These are phyloP conservation scores for Monosporozyma yasuniensis DNA, from an alignment of 805 yeast genomes.

Conservation along the genomic window DNA sequence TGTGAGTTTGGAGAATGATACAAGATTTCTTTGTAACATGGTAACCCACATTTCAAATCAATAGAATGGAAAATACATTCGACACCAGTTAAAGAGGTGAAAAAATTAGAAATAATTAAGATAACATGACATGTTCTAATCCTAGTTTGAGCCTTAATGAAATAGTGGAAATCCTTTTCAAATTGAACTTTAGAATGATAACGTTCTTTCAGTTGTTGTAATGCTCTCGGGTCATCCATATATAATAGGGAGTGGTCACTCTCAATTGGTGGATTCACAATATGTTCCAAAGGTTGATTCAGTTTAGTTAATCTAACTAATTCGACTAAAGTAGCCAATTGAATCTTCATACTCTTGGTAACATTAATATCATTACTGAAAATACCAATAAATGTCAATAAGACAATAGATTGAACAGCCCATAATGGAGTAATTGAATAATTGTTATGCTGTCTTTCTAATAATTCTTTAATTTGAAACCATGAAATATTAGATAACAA, in stretches of 20 bases:
- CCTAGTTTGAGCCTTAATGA: slow-evolving; percentile 65
- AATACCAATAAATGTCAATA: slow-evolving; percentile 75
- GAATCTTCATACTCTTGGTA: slow-evolving; percentile 69
- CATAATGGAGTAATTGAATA: slow-evolving; percentile 67
- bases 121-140: slow-evolving; percentile 66
- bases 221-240: slow-evolving; percentile 35
- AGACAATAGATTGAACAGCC: slow-evolving; percentile 76
- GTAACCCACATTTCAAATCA: slow-evolving; percentile 56
- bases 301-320: slow-evolving; percentile 69
- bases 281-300: slow-evolving; percentile 46
- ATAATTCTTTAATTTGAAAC: slow-evolving; percentile 56
- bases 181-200: slow-evolving; percentile 25
- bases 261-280: slow-evolving; percentile 34
- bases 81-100: slow-evolving; percentile 39
- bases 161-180: slow-evolving; percentile 37
- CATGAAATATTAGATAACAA: slow-evolving; percentile 61
- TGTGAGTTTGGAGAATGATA: slow-evolving; percentile 46
- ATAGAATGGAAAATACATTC: slow-evolving; percentile 38
- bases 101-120: slow-evolving; percentile 47
- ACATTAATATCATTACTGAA: slow-evolving; percentile 61
- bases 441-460: slow-evolving; percentile 40
- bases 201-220: slow-evolving; percentile 32
- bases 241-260: slow-evolving; percentile 36
- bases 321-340: slow-evolving; percentile 69
- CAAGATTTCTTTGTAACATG: slow-evolving; percentile 49